Evolutionary conservation across 164 flowering plant genomes (phyloP).

Genomic region (Santalum album): DNA sequence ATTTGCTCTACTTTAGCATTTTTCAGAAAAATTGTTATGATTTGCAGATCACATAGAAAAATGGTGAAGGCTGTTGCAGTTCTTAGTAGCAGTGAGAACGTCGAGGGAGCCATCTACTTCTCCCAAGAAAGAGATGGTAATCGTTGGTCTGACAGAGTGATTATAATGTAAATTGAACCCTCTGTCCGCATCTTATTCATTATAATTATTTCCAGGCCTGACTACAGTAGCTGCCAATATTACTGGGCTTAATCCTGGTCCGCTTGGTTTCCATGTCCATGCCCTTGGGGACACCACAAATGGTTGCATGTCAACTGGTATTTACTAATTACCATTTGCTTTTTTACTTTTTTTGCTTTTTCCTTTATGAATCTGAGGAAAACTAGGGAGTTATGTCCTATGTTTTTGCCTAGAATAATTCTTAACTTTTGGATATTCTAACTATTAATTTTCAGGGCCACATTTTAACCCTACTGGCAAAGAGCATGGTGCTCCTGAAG

Average conservation of each 20-base stretch:
- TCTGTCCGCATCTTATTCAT: not conserved
- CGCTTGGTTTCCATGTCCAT: conserved; percentile 95
- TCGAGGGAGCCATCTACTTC: conserved; percentile 65
- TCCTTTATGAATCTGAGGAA: too few relatives aligned
- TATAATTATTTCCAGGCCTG: conserved; percentile 34
- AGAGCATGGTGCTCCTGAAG: conserved; percentile 93
- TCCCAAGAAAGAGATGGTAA: conserved; percentile 84
- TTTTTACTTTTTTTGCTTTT: not conserved
- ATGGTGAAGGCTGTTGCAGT: conserved; percentile 97
- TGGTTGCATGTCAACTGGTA: conserved; percentile 97
- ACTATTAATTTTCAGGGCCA: conserved; percentile 43
- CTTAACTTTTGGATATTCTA: too few relatives aligned
- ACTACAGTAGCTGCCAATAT: conserved; percentile 76
- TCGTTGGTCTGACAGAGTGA: not conserved
- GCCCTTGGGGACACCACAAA: conserved; percentile 97
- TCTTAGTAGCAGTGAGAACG: conserved; percentile 62
- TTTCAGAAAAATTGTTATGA: conserved; percentile 4
- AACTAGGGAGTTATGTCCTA: too few relatives aligned
- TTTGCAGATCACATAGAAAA: conserved; percentile 50
- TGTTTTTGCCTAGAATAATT: too few relatives aligned
- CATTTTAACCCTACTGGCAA: conserved; percentile 84
- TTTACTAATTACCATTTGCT: not conserved
- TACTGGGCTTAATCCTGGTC: conserved; percentile 82
- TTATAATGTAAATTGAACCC: not conserved
- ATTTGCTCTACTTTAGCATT: not conserved